Base-by-base conservation (phyloP, 768 basidiomycete genomes). In the Plicaturopsis crispa region DNA sequence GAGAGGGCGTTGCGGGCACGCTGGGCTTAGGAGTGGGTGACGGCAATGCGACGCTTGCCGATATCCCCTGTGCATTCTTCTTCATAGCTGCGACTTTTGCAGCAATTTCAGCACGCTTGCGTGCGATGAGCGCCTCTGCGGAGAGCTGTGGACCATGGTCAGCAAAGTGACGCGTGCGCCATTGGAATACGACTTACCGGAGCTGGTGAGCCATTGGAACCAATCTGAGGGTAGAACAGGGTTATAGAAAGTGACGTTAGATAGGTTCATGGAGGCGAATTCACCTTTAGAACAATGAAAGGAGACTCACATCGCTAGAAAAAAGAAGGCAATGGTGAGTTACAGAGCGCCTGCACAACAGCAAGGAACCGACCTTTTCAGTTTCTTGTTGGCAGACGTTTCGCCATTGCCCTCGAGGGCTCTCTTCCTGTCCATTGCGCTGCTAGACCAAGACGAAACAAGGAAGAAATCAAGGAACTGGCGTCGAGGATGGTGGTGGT, bases 21-120 rank as follows among this genome's bases (percentile, higher is more conserved):
- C 10, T 8, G 3, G 54, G 18, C 2, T 38, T 36, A 5, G 56
- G 33, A 5, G 40, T 44, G 4, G 65, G 54, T 24, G 62, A 57
- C 2, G 54, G 44, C 12, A 52, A 30, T 11, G 51, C 37, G 5
- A 56, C 45, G 3, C 55, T 36, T 0, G 48, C 33, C 4, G 38
- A 20, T 5, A 38, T 22, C 3, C 60, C 58, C 22, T 67, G 42
- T 1, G 62, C 56, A 16, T 57, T 57, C 32, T 58, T 67, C 55
- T 72, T 76, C 72, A 88, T 81, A 2, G 79, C 78, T 2, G 89
- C 89, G 17, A 87, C 69, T 56, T 89, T 91, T 12, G 90, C 89
- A 8, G 83, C 72, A 44, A 93, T 80, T 58, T 90, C 84, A 5
- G 87, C 85, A 26, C 80, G 72, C 60, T 86, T 87, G 60, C 84